Evolutionary conservation across 2,329 filamentous ascomycete genomes (phyloP).

Genomic region (Pseudogymnoascus sp.): DNA sequence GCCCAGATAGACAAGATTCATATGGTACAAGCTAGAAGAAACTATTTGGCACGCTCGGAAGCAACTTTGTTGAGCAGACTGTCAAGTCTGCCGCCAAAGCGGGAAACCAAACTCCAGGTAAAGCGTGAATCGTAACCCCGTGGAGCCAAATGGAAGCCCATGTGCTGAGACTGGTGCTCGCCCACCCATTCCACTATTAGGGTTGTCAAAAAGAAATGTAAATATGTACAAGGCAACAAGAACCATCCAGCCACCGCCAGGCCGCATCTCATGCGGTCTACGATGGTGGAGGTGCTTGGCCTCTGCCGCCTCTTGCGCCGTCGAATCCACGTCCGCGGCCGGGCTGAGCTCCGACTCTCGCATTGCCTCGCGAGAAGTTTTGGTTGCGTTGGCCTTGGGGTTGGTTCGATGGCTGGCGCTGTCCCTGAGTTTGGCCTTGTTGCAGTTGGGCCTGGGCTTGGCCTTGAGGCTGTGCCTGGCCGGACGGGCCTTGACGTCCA

Average conservation of each 20-base stretch:
- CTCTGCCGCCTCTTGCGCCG: slow-evolving; percentile 27
- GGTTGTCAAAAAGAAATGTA: slow-evolving; percentile 18
- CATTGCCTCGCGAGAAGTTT: slow-evolving; percentile 24
- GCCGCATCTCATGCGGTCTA: slow-evolving; percentile 18
- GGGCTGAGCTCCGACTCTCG: slow-evolving; percentile 18
- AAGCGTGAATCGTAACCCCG: slow-evolving; percentile 26
- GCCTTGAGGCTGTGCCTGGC: slow-evolving; percentile 19
- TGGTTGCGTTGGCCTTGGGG: slow-evolving; percentile 25
- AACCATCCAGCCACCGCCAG: slow-evolving; percentile 14
- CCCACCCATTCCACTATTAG: slow-evolving; percentile 18
- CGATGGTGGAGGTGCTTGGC: slow-evolving; percentile 24
- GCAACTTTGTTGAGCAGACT: slow-evolving; percentile 24
- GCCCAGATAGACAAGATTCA: slow-evolving; percentile 26
- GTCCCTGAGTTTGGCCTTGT: neutral
- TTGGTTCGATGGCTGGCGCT: slow-evolving; percentile 4
- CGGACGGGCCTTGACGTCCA: slow-evolving; percentile 23
- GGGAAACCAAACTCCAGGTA: slow-evolving; percentile 16
- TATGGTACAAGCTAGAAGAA: slow-evolving; percentile 26
- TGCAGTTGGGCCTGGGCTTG: neutral
- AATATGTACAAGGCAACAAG: slow-evolving; percentile 30
- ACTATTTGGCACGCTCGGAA: slow-evolving; percentile 25
- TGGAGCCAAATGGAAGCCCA: slow-evolving; percentile 28
- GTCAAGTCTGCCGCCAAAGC: slow-evolving; percentile 19
- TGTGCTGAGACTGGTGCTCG: slow-evolving; percentile 17
- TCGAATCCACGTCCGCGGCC: slow-evolving; percentile 26